Conservation (phyloP, 331 rosid genomes). For the Rosa hybrid region DNA sequence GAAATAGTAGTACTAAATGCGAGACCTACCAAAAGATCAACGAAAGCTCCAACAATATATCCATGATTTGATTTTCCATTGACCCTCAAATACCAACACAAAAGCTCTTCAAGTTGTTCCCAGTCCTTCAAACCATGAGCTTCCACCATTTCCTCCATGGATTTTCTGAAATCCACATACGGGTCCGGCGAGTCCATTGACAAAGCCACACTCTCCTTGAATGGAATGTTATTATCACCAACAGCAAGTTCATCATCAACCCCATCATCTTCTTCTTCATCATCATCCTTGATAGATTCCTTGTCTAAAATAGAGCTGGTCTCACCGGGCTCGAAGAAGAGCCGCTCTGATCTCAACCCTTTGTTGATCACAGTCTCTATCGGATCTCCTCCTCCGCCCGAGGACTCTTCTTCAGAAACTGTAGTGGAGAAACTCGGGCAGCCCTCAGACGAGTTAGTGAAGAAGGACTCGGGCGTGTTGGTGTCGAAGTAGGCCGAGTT, state of each 20-base stretch:
- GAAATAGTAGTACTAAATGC: conserved; percentile 14
- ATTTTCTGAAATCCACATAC: conserved; percentile 60
- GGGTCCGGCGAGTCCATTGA: conserved; percentile 70
- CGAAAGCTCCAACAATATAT: conserved; percentile 66
- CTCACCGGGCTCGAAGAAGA: conserved; percentile 67
- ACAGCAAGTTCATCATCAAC: background rate
- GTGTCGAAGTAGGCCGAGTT: conserved; percentile 56
- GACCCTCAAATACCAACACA: conserved; percentile 62
- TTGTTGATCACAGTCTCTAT: conserved; percentile 51
- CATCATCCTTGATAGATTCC: conserved; percentile 22
- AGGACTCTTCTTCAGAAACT: conserved; percentile 34
- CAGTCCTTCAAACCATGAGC: conserved; percentile 62
- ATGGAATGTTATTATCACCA: conserved; percentile 24
- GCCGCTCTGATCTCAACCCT: conserved; percentile 57
- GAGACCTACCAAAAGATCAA: conserved; percentile 66
- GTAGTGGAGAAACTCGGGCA: conserved; percentile 49
- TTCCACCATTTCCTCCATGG: conserved; percentile 90
- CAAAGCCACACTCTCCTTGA: conserved; percentile 48
- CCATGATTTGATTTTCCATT: conserved; percentile 57
- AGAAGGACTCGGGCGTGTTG: conserved; percentile 23
- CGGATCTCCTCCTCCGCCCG: conserved; percentile 33
- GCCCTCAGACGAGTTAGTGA: conserved; percentile 43
- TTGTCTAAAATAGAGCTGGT: conserved; percentile 53
- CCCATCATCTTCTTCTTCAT: background rate
- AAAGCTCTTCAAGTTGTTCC: conserved; percentile 72